Evolutionary conservation across 176 grass and related monocot genomes (phyloP), one percentile per base, ranked within the genome.

Genomic region (Triticum monococcum): DNA sequence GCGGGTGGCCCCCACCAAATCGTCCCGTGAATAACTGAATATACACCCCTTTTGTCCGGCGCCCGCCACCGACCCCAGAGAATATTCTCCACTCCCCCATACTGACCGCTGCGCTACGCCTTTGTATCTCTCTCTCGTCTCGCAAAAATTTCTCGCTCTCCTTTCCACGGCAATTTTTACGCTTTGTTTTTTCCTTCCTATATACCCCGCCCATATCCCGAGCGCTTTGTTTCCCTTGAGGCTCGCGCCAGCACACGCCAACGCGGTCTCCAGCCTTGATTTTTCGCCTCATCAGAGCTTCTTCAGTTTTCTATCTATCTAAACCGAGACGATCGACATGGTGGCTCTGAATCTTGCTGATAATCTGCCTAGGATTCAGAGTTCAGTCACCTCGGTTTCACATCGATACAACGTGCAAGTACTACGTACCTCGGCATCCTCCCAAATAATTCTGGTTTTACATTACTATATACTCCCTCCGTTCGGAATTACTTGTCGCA

Each of bases 41-140:
- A 99, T 94, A 77, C 70, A 1, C 5, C 72, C 90, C 85, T 97
- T 96, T 90, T 93, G 94, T 92, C 94, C 90, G 83, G 43, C 79
- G 88, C 82, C 65, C 77, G 87, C 82, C 65, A 79, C 38, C 82
- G 77, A 38, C 32, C 32, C 67, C 64, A 14, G 5, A 30, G 90
- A 95, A 95, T 89, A 89, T 92, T 91, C 89, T 20, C 48, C 31
- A 40, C 67, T 41, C 40, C 38, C 3, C 41, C 50, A 54, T 54
- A 17, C 48, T 7, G 14, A 52, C 48, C 2, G 48, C 48, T 52
- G 16, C 48, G 0, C 72, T 12, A 22, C 18, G 4, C 7, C 12
- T 43, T 54, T 67, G 23, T 45, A 36, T 74, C 69, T 46, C 17
- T 17, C 48, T 52, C 46, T 52, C 12, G 48, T 17, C 13, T 65